Evolutionary conservation across 2,329 filamentous ascomycete genomes (phyloP), one percentile per base, ranked within the genome.

Genomic region (Apiospora malaysiana): DNA sequence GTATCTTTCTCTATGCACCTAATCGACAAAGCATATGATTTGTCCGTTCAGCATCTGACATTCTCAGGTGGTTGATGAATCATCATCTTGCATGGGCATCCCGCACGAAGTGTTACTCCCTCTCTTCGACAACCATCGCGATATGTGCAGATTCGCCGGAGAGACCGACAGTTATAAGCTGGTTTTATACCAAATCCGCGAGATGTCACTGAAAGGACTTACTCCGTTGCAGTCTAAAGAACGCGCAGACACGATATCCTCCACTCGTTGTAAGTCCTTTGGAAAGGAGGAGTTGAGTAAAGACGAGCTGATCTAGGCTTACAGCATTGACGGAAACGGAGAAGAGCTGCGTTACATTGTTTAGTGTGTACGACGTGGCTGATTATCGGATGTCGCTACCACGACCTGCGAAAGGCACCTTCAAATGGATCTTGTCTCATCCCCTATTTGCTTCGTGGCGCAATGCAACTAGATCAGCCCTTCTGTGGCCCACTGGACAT

Each of bases 401-500:
- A 23, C 75, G 68, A 25, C 77, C 77, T 14, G 76, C 79, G 16
- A 72, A 77, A 67, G 81, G 79, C 21, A 82, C 81, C n/a, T 83
- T 79, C 72, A 74, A 75, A 68, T 82, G 80, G 81, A 78, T 83
- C 69, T 69, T 79, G 40, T 74, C 69, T 32, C 72, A 82, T 71
- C 73, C 74, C 7, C 32, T 72, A 2, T 82, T 81, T 69, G 46
- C 71, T 8, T 72, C 78, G 23, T 83, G 79, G 80, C 70, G 77
- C 68, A 72, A 72, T 14, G 73, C 76, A n/a, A 71, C 75, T 27
- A 70, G 74, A 43, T 77, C 74, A n/a, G 74, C 75, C 42, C 72
- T 82, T 1, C 76, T 83, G 16, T 82, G 79, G 81, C 74, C 83
- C 14, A 82, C 75, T 27, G 81, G 81, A 5, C 76, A 81, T 73